Percentiles rank a stretch among this genome's conserved stretches.
phyloP scores from a whole-genome alignment of 2,329 filamentous ascomycete genomes.

The Aureobasidium zeae region DNA sequence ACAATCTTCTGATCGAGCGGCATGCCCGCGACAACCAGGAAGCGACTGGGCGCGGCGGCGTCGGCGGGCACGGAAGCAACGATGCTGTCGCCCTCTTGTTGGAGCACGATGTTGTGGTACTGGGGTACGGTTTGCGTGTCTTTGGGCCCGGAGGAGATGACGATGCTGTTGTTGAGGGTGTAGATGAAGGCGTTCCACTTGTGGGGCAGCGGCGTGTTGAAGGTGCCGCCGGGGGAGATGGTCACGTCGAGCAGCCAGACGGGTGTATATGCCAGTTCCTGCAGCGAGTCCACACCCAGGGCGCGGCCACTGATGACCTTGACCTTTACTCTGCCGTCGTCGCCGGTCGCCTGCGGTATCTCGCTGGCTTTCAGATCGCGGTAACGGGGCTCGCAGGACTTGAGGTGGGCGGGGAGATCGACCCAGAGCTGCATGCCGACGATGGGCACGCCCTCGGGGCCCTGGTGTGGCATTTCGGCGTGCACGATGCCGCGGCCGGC shows the following conservation, averaged over 20 bases:
- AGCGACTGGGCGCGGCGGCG: slow-evolving; percentile 49
- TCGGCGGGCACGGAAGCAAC: slow-evolving; percentile 59
- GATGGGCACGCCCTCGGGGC: slow-evolving; percentile 65
- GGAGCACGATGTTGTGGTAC: slow-evolving; percentile 86
- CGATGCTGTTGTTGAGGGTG: slow-evolving; percentile 62
- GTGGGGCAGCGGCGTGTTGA: slow-evolving; percentile 65
- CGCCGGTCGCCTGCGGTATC: slow-evolving; percentile 64
- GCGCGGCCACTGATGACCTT: slow-evolving; percentile 87
- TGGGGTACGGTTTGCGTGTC: slow-evolving; percentile 48
- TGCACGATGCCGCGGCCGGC: slow-evolving; percentile 87
- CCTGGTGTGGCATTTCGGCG: slow-evolving; percentile 84
- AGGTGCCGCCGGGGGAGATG: slow-evolving; percentile 66
- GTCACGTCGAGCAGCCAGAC: slow-evolving; percentile 90
- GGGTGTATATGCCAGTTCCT: slow-evolving; percentile 89
- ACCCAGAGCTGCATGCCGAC: slow-evolving; percentile 94
- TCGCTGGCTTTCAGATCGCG: slow-evolving; percentile 71
- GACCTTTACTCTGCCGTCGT: slow-evolving; percentile 64
- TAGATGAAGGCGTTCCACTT: slow-evolving; percentile 91
- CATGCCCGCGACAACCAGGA: slow-evolving; percentile 68
- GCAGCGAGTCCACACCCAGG: slow-evolving; percentile 74
- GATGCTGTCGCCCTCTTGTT: slow-evolving; percentile 66
- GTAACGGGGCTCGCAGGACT: slow-evolving; percentile 85
- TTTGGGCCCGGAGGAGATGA: slow-evolving; percentile 48
- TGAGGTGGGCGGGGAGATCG: slow-evolving; percentile 71
- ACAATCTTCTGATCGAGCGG: slow-evolving; percentile 72